A percentile compares a stretch with the other conserved stretches of the same genome.
phyloP scores from a whole-genome alignment of 768 basidiomycete genomes.

The Auriculariales sp. region DNA sequence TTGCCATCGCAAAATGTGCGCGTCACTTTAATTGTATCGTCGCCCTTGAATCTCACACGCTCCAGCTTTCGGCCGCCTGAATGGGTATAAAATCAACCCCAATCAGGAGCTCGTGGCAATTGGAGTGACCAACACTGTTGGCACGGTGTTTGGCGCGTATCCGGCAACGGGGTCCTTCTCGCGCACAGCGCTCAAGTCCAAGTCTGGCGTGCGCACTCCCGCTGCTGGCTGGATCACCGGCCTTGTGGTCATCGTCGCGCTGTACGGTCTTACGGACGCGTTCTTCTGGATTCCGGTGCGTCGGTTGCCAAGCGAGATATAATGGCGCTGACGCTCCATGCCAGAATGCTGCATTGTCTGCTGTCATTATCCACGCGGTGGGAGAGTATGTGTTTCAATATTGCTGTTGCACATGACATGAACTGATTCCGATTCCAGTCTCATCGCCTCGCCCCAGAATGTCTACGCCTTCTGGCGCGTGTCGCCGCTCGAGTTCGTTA shows the following conservation, averaged over 20 bases:
- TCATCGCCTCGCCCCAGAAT: slow-evolving; percentile 72
- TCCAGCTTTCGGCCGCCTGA: slow-evolving; percentile 82
- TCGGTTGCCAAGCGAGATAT: slow-evolving; percentile 1
- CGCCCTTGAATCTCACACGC: background rate
- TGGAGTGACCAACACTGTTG: slow-evolving; percentile 89
- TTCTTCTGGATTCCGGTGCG: slow-evolving; percentile 75
- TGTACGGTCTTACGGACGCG: slow-evolving; percentile 87
- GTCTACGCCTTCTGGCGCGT: slow-evolving; percentile 89
- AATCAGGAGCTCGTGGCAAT: slow-evolving; percentile 95
- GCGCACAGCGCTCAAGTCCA: slow-evolving; percentile 89
- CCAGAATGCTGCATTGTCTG: slow-evolving; percentile 47
- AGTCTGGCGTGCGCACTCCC: slow-evolving; percentile 95
- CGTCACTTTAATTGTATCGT: slow-evolving; percentile 6
- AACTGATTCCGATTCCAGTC: slow-evolving; percentile 15
- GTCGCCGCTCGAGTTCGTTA: slow-evolving; percentile 82
- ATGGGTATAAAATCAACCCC: slow-evolving; percentile 86
- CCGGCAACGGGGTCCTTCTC: slow-evolving; percentile 98
- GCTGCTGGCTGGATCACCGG: slow-evolving; percentile 76
- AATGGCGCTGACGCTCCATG: slow-evolving; percentile 14
- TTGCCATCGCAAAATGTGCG: slow-evolving; percentile 89
- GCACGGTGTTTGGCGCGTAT: slow-evolving; percentile 81
- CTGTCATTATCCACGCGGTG: slow-evolving; percentile 90
- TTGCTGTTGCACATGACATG: slow-evolving; percentile 1
- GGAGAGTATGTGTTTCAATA: slow-evolving; percentile 26
- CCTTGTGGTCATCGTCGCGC: slow-evolving; percentile 78